These are phyloP conservation scores for Plasmodium gonderi DNA, from an alignment of 169 alveolate genomes.

Conservation along the genomic window DNA sequence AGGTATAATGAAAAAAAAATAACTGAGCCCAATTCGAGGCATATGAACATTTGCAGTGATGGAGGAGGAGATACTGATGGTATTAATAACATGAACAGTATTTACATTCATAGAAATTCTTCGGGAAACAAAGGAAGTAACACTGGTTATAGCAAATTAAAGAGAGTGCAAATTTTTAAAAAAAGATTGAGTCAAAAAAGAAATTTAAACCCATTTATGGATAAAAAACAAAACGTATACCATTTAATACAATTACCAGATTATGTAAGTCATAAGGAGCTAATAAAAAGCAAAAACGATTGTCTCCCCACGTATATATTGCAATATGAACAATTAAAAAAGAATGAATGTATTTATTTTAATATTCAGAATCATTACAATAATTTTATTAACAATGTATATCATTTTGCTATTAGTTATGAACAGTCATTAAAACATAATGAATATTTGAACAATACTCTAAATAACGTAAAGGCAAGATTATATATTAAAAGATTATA, in stretches of 20 bases:
- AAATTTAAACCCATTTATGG: conserved; percentile 5
- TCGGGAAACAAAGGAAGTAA: neutral
- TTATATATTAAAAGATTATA: conserved; percentile 27
- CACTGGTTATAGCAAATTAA: neutral
- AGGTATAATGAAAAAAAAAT: neutral
- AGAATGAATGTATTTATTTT: conserved; percentile 58
- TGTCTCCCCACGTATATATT: conserved; percentile 47
- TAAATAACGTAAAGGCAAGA: conserved; percentile 31
- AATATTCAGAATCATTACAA: conserved; percentile 62
- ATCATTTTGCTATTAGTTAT: conserved; percentile 58
- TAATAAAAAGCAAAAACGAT: conserved; percentile 36
- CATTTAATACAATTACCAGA: conserved; percentile 54
- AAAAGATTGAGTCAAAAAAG: conserved; percentile 14
- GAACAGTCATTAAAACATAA: conserved; percentile 60
- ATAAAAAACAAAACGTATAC: conserved; percentile 1
- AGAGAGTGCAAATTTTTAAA: conserved; percentile 18
- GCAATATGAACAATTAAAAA: conserved; percentile 58
- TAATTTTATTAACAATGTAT: conserved; percentile 48
- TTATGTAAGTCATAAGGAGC: conserved; percentile 50
- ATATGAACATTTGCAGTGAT: neutral
- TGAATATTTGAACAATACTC: conserved; percentile 32
- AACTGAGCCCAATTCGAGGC: neutral
- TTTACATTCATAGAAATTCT: no score
- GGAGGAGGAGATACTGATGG: neutral
- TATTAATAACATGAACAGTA: no score